These are phyloP conservation scores for Monosporozyma unispora DNA, from an alignment of 805 yeast genomes.

Conservation along the genomic window DNA sequence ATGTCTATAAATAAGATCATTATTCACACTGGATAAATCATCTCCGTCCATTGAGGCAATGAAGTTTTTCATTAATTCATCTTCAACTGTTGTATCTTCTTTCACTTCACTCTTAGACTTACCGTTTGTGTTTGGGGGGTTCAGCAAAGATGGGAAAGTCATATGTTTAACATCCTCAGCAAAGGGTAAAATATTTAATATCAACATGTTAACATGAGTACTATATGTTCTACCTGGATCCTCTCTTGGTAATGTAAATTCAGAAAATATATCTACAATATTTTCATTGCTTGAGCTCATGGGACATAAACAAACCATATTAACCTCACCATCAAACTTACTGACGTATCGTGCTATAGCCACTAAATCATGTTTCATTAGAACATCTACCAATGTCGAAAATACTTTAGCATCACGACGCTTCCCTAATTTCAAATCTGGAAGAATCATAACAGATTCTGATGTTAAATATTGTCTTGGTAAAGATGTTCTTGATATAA, in stretches of 20 bases:
- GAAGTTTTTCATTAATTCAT: constrained; percentile 37
- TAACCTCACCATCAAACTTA: constrained; percentile 39
- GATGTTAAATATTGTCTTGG: constrained; percentile 54
- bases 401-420: constrained; percentile 36
- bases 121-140: constrained; percentile 29
- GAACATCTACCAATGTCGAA: constrained; percentile 42
- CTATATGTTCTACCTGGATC: constrained; percentile 3
- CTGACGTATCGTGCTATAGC: constrained; percentile 60
- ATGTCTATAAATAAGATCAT: constrained; percentile 17
- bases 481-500: constrained; percentile 37
- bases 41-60: constrained; percentile 40
- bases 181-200: constrained; percentile 54
- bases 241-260: neutral
- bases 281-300: constrained; percentile 1
- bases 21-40: constrained; percentile 9
- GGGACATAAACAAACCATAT: constrained; percentile 51
- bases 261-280: neutral
- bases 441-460: constrained; percentile 50
- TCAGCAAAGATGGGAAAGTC: constrained; percentile 36
- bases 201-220: constrained; percentile 33
- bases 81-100: constrained; percentile 29
- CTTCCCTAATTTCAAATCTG: constrained; percentile 26
- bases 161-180: constrained; percentile 67
- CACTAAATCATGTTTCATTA: constrained; percentile 39
- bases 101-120: constrained; percentile 14